These are phyloP conservation scores for Nitzschia inconspicua DNA, from an alignment of 108 stramenopile species.

Conservation along the genomic window DNA sequence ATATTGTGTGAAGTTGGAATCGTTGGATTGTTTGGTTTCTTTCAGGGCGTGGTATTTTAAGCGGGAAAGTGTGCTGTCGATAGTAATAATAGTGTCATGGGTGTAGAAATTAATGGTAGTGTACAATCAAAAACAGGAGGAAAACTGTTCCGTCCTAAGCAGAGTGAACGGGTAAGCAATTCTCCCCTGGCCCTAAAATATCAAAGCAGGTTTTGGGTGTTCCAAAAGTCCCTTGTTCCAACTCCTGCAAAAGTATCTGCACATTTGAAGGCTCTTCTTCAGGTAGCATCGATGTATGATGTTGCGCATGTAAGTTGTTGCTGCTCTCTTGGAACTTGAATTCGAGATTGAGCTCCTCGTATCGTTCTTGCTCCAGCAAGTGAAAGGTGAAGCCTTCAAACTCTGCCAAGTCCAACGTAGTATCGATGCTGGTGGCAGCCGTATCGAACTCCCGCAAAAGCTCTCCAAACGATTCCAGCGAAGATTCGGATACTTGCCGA, in stretches of 20 bases:
- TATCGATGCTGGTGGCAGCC: background rate
- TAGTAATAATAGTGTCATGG: too few relatives aligned
- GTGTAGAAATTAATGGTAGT: too few relatives aligned
- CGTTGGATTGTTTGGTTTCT: too few relatives aligned
- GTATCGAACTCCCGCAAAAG: background rate
- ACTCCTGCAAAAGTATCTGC: background rate
- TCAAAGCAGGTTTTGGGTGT: background rate
- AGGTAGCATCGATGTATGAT: background rate
- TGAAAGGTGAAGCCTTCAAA: constrained; percentile 21
- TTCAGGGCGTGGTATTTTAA: too few relatives aligned
- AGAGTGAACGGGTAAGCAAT: too few relatives aligned
- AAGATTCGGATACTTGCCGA: background rate
- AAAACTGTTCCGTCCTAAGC: too few relatives aligned
- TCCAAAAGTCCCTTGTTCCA: background rate
- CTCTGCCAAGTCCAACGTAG: background rate
- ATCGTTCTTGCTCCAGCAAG: constrained; percentile 13
- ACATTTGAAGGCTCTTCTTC: background rate
- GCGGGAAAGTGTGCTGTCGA: too few relatives aligned
- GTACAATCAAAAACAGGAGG: too few relatives aligned
- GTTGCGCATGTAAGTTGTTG: too few relatives aligned
- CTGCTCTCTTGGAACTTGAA: background rate
- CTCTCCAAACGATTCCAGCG: background rate
- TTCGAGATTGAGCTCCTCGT: constrained; percentile 15
- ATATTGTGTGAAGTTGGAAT: too few relatives aligned
- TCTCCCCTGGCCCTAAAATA: too few relatives aligned